These are phyloP conservation scores for Isoetes engelmannii DNA, from an alignment of 83 land plant genomes.

Conservation along the genomic window DNA sequence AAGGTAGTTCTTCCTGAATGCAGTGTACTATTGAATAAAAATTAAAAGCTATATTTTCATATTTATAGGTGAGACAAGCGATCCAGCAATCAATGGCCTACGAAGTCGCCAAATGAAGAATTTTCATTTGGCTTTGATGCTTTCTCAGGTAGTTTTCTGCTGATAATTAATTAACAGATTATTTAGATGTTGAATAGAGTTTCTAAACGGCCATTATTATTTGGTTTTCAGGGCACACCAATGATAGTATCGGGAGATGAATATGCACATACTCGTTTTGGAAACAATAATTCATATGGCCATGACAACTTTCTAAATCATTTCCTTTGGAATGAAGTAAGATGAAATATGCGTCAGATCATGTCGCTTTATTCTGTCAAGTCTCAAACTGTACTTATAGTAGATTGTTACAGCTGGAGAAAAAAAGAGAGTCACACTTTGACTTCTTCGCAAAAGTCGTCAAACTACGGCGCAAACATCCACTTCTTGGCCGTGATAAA, in stretches of 20 bases:
- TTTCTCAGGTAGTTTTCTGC: slow-evolving; percentile 56
- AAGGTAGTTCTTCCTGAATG: slow-evolving; percentile 43
- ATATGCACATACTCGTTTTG: slow-evolving; percentile 94
- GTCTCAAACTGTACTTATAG: neutral
- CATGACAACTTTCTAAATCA: slow-evolving; percentile 80
- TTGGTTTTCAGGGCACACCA: slow-evolving; percentile 71
- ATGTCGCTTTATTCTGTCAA: slow-evolving; percentile 2
- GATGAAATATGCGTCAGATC: no score
- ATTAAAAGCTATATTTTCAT: neutral
- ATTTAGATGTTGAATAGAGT: neutral
- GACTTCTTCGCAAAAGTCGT: slow-evolving; percentile 69
- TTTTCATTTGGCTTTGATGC: slow-evolving; percentile 83
- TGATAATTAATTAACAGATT: neutral
- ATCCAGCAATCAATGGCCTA: slow-evolving; percentile 47
- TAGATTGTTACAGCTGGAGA: slow-evolving; percentile 43
- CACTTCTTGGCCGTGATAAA: slow-evolving; percentile 48
- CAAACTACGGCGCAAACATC: slow-evolving; percentile 50
- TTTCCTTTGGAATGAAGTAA: slow-evolving; percentile 78
- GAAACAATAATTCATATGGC: slow-evolving; percentile 96
- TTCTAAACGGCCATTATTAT: neutral
- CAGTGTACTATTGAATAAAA: neutral
- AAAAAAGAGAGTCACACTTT: slow-evolving; percentile 43
- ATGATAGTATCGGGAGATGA: slow-evolving; percentile 99
- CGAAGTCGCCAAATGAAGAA: slow-evolving; percentile 95
- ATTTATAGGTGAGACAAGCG: slow-evolving; percentile 60